phyloP scores from a whole-genome alignment of 257 asterid genomes.

The Nyctanthes arbortristis region DNA sequence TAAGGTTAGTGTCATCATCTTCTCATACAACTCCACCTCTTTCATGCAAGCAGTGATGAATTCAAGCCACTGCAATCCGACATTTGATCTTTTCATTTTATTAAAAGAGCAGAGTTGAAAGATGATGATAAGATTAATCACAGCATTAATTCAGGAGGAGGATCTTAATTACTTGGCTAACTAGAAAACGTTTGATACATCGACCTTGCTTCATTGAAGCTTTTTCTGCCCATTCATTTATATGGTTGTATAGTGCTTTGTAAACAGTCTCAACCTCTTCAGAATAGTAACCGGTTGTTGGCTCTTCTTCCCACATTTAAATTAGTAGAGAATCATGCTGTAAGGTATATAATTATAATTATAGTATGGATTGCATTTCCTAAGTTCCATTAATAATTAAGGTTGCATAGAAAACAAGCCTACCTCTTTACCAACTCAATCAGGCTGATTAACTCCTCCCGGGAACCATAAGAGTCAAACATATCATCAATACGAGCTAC shows the following conservation, averaged over 20 bases:
- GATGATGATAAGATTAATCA: not conserved
- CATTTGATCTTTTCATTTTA: not conserved
- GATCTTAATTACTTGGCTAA: conserved; percentile 39
- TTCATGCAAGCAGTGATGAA: conserved; percentile 20
- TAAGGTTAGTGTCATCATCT: conserved; percentile 21
- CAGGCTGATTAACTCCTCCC: conserved; percentile 35
- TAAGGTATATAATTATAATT: too few species aligned
- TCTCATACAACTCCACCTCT: conserved; percentile 26
- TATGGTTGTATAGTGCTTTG: conserved; percentile 32
- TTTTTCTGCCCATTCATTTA: conserved; percentile 38
- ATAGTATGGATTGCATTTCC: not conserved
- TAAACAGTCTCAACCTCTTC: conserved; percentile 35
- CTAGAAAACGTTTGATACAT: conserved; percentile 28
- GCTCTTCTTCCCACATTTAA: conserved; percentile 46
- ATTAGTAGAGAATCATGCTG: not conserved
- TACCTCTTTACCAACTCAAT: conserved; percentile 35
- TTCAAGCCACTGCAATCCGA: conserved; percentile 30
- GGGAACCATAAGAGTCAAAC: conserved; percentile 39
- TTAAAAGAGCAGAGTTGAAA: not conserved
- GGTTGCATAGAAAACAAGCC: not conserved
- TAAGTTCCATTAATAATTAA: not conserved
- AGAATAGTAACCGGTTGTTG: conserved; percentile 21
- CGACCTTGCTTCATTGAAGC: conserved; percentile 45
- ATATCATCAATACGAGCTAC: conserved; percentile 43
- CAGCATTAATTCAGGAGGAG: not conserved